Evolutionary conservation across 78 protist species (phyloP), one percentile per base, ranked within the genome.

Genomic region (Protostelium mycophagum): DNA sequence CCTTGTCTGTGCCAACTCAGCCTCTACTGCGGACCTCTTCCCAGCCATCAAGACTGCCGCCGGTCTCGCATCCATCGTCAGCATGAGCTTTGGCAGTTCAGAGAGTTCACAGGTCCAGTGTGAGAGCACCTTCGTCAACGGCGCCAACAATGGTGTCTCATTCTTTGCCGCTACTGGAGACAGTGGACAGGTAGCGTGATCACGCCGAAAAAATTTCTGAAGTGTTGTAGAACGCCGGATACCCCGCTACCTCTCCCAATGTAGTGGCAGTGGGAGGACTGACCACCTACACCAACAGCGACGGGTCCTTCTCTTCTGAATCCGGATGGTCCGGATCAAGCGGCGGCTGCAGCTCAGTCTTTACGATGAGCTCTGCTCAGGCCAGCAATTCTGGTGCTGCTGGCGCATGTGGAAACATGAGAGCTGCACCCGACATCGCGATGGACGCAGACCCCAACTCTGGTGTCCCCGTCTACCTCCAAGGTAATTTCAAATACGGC

Each of bases 281-380:
- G 73, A 51, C 73, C 73, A 51, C 73, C 73, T 51, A 51, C 73
- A 51, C 73, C 73, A 51, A 51, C 73, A 51, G 31, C 73, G 73
- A 51, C 73, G 73, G 73, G 16, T 51, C 73, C 73, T 16, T 51
- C 73, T 51, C 73, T 16, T 51, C 73, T 51, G 73, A 51, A 51
- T 51, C 73, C 31, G 73, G 31, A 5, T 51, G 73, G 73, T 51
- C 73, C 16, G 73, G 73, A 25, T 25, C 31, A 25, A 16, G 31
- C 73, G 73, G 73, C 16, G 73, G 73, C 73, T 51, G 73, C 73
- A 51, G 73, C 73, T 51, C 73, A 16, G 73, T 51, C 73, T 51
- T 25, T 16, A 51, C 73, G 73, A 51, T 51, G 73, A 51, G 16
- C 73, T 25, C 31, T 16, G 73, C 73, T 16, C 73, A 51, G 73